Percentiles rank a stretch among this genome's conserved stretches.
Evolutionary conservation across 2,329 filamentous ascomycete genomes (phyloP).

Genomic region (Alternaria triticina): DNA sequence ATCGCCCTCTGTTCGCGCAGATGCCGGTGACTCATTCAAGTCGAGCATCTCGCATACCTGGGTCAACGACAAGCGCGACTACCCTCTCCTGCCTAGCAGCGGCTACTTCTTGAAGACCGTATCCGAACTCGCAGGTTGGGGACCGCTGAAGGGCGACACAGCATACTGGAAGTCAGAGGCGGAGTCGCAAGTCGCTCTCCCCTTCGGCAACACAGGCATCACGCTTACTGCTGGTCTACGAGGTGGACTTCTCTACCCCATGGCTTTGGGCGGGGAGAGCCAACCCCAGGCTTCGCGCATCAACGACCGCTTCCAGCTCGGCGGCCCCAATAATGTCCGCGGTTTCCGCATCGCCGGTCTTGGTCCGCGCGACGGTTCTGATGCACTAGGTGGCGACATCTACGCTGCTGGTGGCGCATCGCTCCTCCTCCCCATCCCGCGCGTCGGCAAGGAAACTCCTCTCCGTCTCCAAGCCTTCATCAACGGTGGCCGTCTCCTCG

Average conservation of each 20-base stretch:
- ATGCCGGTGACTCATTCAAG: conserved; percentile 91
- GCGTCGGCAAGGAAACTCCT: conserved; percentile 80
- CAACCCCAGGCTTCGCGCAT: conserved; percentile 74
- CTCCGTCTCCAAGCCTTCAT: conserved; percentile 88
- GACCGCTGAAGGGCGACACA: conserved; percentile 84
- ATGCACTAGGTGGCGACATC: conserved; percentile 89
- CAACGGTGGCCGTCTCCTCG: conserved; percentile 85
- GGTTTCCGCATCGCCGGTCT: conserved; percentile 91
- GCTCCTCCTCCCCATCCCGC: conserved; percentile 82
- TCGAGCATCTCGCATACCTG: conserved; percentile 84
- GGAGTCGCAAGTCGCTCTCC: conserved; percentile 77
- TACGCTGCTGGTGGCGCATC: conserved; percentile 90
- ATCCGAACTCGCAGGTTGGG: conserved; percentile 86
- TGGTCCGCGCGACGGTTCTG: conserved; percentile 82
- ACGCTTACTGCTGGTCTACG: conserved; percentile 84
- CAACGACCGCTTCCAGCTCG: conserved; percentile 94
- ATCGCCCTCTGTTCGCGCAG: conserved; percentile 78
- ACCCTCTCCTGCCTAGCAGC: conserved; percentile 79
- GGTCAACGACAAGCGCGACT: conserved; percentile 79
- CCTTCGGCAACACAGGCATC: conserved; percentile 77
- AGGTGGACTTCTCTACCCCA: conserved; percentile 81
- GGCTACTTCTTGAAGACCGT: conserved; percentile 82
- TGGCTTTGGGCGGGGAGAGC: conserved; percentile 66
- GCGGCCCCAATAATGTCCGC: conserved; percentile 91
- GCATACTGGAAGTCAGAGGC: conserved; percentile 93